A percentile compares a stretch with the other conserved stretches of the same genome.
Conservation (phyloP, 108 stramenopile species). For the Pseudonitzschia pungens region DNA sequence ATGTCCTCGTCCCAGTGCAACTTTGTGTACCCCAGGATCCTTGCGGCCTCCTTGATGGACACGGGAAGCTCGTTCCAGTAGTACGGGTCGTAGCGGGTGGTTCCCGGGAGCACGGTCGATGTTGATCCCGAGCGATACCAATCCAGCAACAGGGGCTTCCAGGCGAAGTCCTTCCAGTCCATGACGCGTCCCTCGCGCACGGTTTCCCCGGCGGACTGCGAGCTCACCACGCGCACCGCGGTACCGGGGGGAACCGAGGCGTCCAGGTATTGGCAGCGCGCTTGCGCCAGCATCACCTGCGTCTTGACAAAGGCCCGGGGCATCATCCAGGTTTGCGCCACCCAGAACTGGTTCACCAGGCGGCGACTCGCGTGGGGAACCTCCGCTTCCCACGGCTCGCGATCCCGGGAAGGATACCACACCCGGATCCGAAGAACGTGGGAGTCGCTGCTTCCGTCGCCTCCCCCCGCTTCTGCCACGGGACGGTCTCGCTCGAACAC, state of each 20-base stretch:
- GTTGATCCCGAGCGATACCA: background rate
- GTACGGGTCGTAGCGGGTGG: background rate
- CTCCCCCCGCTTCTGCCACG: background rate
- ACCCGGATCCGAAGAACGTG: conserved; percentile 18
- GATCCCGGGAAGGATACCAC: conserved; percentile 8
- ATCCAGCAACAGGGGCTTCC: conserved; percentile 11
- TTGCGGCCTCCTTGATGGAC: background rate
- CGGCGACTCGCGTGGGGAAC: background rate
- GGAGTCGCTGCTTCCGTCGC: background rate
- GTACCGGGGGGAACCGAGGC: conserved; percentile 15
- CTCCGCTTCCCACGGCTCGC: conserved; percentile 20
- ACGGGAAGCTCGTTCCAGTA: conserved; percentile 15
- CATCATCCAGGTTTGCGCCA: conserved; percentile 31
- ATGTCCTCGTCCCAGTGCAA: conserved; percentile 40
- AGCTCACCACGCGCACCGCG: background rate
- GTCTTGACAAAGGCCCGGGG: conserved; percentile 16
- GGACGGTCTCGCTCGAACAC: background rate
- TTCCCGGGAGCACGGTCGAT: background rate
- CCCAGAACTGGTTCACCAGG: conserved; percentile 27
- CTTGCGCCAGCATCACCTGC: conserved; percentile 15
- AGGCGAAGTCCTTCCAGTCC: conserved; percentile 32
- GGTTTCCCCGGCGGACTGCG: background rate
- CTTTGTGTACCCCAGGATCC: conserved; percentile 38
- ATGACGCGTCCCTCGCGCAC: conserved; percentile 4
- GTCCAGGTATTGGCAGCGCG: conserved; percentile 24